Evolutionary conservation across 2,329 filamentous ascomycete genomes (phyloP).

Genomic region (Diaporthe caulivora): DNA sequence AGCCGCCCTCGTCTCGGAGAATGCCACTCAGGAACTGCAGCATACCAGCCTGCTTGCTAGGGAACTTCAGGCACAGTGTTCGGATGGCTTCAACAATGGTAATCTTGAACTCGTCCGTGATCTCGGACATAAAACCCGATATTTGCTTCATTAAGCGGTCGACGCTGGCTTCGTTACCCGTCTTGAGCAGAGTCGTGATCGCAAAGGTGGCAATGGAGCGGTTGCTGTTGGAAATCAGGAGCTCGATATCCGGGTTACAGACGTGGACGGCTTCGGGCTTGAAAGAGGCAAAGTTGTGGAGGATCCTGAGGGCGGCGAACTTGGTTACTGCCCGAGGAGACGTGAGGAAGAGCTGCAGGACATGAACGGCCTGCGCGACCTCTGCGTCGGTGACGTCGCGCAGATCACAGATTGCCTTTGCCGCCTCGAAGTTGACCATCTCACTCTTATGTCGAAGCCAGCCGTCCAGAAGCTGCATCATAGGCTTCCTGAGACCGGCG

Average conservation of each 20-base stretch:
- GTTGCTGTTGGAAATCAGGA: conserved; percentile 96
- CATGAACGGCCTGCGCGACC: conserved; percentile 91
- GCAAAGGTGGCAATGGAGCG: conserved; percentile 98
- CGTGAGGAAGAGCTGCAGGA: conserved; percentile 95
- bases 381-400: conserved; percentile 93
- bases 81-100: conserved; percentile 99
- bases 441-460: conserved; percentile 99
- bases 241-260: conserved; percentile 98
- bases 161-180: conserved; percentile 96
- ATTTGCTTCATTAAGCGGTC: conserved; percentile 99
- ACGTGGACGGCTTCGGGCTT: conserved; percentile 92
- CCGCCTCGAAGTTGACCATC: conserved; percentile 99
- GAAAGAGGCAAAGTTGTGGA: conserved; percentile 96
- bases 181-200: conserved; percentile 97
- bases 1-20: conserved; percentile 94
- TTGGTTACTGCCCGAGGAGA: conserved; percentile 96
- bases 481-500: conserved; percentile 86
- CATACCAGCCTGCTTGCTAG: conserved; percentile 98
- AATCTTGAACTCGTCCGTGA: conserved; percentile 99
- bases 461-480: conserved; percentile 96
- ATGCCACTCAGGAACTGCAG: conserved; percentile 97
- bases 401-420: conserved; percentile 97
- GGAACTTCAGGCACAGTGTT: conserved; percentile 96
- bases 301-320: conserved; percentile 95
- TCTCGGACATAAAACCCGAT: conserved; percentile 97